Evolutionary conservation across 306 rosid species (phyloP).

Genomic region (Delonix regia): DNA sequence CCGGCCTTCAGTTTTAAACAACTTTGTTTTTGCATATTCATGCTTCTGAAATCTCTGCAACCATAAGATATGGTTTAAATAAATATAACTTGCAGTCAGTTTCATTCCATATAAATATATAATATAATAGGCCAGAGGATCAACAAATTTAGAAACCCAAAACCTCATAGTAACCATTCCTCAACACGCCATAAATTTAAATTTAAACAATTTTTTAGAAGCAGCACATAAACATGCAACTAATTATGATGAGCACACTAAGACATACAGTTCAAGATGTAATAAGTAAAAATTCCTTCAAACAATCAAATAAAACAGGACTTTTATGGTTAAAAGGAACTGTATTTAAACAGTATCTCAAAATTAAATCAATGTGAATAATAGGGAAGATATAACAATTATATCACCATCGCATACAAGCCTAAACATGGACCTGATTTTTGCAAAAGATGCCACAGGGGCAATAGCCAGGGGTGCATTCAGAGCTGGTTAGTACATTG

Average conservation of each 20-base stretch:
- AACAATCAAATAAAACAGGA: constrained; percentile 10
- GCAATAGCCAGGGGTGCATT: constrained; percentile 89
- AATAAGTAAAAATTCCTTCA: constrained; percentile 18
- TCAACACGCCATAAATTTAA: constrained; percentile 5
- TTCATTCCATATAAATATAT: constrained; percentile 11
- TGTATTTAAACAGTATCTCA: neutral
- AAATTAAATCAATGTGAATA: neutral
- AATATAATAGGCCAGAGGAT: constrained; percentile 30
- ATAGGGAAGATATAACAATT: neutral
- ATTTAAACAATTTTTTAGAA: neutral
- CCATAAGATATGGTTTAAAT: constrained; percentile 36
- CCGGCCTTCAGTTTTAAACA: constrained; percentile 87
- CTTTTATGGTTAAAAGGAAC: constrained; percentile 11
- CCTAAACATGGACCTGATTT: constrained; percentile 68
- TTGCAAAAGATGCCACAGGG: constrained; percentile 70
- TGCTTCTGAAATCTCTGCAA: constrained; percentile 86
- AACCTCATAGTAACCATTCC: neutral
- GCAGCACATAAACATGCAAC: constrained; percentile 12
- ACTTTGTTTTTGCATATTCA: constrained; percentile 84
- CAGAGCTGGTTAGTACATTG: constrained; percentile 87
- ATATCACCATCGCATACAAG: neutral
- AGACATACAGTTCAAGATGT: constrained; percentile 7
- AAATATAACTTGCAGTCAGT: constrained; percentile 20
- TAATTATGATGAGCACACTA: constrained; percentile 8
- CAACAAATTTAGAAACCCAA: constrained; percentile 4